Base-by-base conservation (phyloP, 805 yeast species). In the Barnettozyma wickerhamii region DNA sequence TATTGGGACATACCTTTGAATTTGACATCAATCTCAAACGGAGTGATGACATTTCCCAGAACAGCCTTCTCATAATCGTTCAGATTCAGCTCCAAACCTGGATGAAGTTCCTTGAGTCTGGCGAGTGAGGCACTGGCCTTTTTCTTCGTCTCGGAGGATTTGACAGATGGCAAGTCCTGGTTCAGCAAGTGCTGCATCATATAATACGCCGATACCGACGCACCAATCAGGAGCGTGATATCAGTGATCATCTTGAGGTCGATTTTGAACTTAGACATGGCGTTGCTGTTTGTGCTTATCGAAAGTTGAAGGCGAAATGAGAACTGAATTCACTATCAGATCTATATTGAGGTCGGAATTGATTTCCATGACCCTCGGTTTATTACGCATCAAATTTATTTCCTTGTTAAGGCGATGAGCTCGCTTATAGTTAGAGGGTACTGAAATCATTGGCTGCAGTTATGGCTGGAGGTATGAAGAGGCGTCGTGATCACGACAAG, bases 11-110 rank as follows among this genome's bases (percentile, higher is more conserved):
- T 34, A 57, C 63, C 63, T 14, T 69, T 71, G 59, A 93, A 93
- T 10, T 77, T 69, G 4, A 83, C 84, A 19, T 75, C 71, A 32
- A 93, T 85, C 43, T 89, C 97, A 3, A 79, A 81, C 0, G 98
- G 95, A 2, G 87, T 75, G 7, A 93, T 81, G 21, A 91, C 85
- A 12, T 84, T 79, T 12, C 84, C 79, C 42, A 93, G 64, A 2
- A 93, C 75, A n/a, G 77, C 68, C 46, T 77, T 75, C 58, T 93
- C 99, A 59, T 93, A 90, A 32, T 74, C 72, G 50, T 79, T 82
- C 31, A 86, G 68, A 7, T 69, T 72, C 9, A 81, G 57, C 28
- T 67, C 67, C 26, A 75, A 48, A 1, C 67, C 70, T 0, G 97
- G 95, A 50, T 82, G 77, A 10, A 72, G 58, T 15, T 63, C 67